phyloP scores from a whole-genome alignment of 75 land plant genomes.

The Picea sitchensis region DNA sequence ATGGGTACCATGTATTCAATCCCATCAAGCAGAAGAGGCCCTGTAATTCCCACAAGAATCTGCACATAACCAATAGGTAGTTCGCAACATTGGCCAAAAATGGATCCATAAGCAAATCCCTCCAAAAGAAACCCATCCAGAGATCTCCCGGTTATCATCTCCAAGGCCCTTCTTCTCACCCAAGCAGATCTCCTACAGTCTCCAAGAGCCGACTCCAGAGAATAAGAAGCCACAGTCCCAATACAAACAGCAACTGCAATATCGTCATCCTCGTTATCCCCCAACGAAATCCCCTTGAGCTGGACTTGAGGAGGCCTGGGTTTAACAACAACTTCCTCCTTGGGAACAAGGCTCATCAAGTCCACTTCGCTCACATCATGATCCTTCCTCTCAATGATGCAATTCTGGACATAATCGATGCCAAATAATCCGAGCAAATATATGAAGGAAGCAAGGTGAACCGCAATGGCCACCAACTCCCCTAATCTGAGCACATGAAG shows the following conservation, averaged over 20 bases:
- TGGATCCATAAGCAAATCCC: conserved; percentile 60
- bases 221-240: conserved; percentile 49
- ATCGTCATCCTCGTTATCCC: conserved; percentile 49
- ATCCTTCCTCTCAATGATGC: conserved; percentile 15
- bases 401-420: conserved; percentile 64
- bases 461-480: conserved; percentile 60
- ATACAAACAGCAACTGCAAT: conserved; percentile 39
- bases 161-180: conserved; percentile 48
- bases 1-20: conserved; percentile 61
- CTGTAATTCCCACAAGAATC: conserved; percentile 76
- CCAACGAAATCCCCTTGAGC: background rate
- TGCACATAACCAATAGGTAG: conserved; percentile 77
- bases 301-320: conserved; percentile 9
- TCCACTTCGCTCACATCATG: background rate
- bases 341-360: background rate
- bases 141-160: conserved; percentile 44
- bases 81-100: conserved; percentile 84
- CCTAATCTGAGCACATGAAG: conserved; percentile 56
- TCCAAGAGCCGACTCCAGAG: conserved; percentile 60
- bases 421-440: conserved; percentile 88
- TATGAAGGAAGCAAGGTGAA: conserved; percentile 62
- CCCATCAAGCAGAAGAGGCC: conserved; percentile 70
- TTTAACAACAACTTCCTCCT: conserved; percentile 1
- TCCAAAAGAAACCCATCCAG: conserved; percentile 64
- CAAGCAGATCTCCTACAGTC: conserved; percentile 61